Conservation (phyloP, 768 basidiomycete species). For the Royoungia palumana region DNA sequence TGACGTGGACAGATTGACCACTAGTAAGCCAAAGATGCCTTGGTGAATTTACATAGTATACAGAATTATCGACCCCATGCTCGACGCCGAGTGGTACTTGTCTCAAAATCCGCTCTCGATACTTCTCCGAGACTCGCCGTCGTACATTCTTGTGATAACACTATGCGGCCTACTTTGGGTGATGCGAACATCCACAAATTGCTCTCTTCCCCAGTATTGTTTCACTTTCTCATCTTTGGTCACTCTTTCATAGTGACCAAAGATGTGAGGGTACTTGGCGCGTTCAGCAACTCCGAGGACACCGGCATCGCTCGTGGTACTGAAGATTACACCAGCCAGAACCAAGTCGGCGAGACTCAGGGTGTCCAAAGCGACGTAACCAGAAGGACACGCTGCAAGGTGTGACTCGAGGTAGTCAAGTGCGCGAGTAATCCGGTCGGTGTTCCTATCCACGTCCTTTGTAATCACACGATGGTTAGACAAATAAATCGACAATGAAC, state of each 20-base stretch:
- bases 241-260: slow-evolving; percentile 20
- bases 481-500: too few species aligned
- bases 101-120: too few species aligned
- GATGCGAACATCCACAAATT: slow-evolving; percentile 4
- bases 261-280: slow-evolving; percentile 12
- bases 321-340: slow-evolving; percentile 6
- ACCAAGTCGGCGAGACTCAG: slow-evolving; percentile 20
- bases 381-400: slow-evolving; percentile 7
- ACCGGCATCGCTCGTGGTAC: not conserved
- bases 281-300: slow-evolving; percentile 14
- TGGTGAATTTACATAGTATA: too few species aligned
- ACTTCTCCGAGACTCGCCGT: too few species aligned
- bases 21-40: too few species aligned
- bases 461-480: too few species aligned
- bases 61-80: too few species aligned
- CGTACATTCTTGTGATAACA: too few species aligned
- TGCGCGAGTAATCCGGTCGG: not conserved
- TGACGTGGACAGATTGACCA: too few species aligned
- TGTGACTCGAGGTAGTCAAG: slow-evolving; percentile 16
- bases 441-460: too few species aligned
- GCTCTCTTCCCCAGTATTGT: slow-evolving; percentile 9
- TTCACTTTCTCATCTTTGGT: slow-evolving; percentile 11
- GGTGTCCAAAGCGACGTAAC: slow-evolving; percentile 11
- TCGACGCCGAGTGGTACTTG: too few species aligned
- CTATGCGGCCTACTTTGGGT: not conserved